These are phyloP conservation scores for Nitzschia sp. DNA, from an alignment of 108 stramenopile genomes.

Conservation along the genomic window DNA sequence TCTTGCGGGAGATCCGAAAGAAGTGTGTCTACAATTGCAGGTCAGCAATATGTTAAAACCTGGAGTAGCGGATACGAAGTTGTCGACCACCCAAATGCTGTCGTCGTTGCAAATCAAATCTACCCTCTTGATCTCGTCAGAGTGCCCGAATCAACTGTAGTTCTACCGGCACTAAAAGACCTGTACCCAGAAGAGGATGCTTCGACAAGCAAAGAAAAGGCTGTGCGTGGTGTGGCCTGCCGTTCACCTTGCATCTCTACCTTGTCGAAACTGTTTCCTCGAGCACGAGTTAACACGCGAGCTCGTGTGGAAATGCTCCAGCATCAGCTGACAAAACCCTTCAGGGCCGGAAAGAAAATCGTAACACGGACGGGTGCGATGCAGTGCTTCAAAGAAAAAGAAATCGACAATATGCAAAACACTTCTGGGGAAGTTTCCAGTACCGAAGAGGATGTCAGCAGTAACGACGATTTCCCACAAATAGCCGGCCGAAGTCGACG, in stretches of 20 bases:
- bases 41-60: no score
- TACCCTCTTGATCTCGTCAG: neutral
- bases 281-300: neutral
- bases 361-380: neutral
- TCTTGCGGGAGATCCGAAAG: no score
- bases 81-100: no score
- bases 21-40: no score
- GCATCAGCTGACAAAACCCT: constrained; percentile 20
- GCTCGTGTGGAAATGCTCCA: constrained; percentile 14
- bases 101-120: neutral
- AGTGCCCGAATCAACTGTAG: neutral
- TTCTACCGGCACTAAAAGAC: neutral
- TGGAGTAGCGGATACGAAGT: no score
- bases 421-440: no score
- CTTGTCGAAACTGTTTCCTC: neutral
- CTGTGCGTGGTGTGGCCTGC: neutral
- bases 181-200: neutral
- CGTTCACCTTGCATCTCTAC: neutral
- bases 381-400: neutral
- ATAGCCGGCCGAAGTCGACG: neutral
- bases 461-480: neutral
- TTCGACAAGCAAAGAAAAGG: neutral
- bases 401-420: neutral
- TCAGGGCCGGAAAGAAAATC: neutral
- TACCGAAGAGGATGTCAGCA: no score